Conservation (phyloP, 2,329 filamentous ascomycete genomes). For the Xylaria sp. region DNA sequence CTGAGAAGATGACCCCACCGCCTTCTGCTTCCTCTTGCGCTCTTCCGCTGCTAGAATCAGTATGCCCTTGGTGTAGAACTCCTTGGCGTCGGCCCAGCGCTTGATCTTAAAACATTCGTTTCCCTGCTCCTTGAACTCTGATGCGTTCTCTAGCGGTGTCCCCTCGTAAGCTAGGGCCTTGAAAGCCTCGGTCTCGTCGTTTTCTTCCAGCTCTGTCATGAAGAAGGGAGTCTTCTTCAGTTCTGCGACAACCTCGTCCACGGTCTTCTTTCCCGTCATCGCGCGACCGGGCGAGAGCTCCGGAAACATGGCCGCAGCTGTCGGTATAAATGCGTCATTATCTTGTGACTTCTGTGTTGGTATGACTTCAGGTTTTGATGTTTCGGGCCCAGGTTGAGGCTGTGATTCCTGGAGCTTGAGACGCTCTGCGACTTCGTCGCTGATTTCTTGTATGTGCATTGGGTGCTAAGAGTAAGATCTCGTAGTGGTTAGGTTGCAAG, state of each 20-base stretch:
- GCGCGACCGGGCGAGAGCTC: constrained; percentile 59
- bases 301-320: constrained; percentile 48
- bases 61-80: constrained; percentile 92
- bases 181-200: constrained; percentile 84
- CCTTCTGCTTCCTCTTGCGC: constrained; percentile 56
- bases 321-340: constrained; percentile 4
- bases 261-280: constrained; percentile 57
- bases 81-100: constrained; percentile 83
- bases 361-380: not conserved
- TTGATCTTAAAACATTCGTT: constrained; percentile 85
- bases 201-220: constrained; percentile 93
- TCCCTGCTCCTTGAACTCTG: constrained; percentile 88
- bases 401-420: constrained; percentile 52
- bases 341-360: constrained; percentile 15
- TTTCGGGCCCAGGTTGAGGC: constrained; percentile 22
- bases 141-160: constrained; percentile 81
- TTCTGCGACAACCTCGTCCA: constrained; percentile 66
- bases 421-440: constrained; percentile 51
- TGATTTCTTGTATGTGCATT: constrained; percentile 57
- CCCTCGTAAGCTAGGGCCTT: constrained; percentile 94
- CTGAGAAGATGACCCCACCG: constrained; percentile 41
- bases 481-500: not conserved
- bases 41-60: constrained; percentile 74
- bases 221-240: constrained; percentile 80
- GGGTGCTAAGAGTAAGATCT: not conserved